Evolutionary conservation across 2,329 filamentous ascomycete species (phyloP).

Genomic region (Microdochium paspali): DNA sequence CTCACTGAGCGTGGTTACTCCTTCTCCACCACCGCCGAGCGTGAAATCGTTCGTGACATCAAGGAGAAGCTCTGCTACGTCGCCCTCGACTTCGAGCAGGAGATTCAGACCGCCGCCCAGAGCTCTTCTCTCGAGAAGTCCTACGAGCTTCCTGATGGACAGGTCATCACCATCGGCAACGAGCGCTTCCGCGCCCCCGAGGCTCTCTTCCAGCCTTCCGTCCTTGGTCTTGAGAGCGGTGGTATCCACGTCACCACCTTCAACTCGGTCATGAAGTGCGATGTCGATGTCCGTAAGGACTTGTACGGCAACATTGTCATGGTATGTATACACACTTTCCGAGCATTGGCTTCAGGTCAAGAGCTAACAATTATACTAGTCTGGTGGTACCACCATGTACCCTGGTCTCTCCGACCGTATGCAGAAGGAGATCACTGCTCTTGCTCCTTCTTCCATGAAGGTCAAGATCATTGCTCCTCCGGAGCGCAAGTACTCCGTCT

Average conservation of each 20-base stretch:
- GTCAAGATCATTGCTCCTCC: conserved; percentile 99
- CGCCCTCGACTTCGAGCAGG: conserved; percentile 99
- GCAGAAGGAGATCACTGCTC: conserved; percentile 99
- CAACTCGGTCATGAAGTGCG: conserved; percentile 99
- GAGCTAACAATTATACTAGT: conserved; percentile 46
- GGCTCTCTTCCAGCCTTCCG: conserved; percentile 98
- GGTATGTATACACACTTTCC: conserved; percentile 51
- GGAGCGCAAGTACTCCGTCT: conserved; percentile 99
- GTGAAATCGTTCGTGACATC: conserved; percentile 99
- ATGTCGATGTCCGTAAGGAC: conserved; percentile 99
- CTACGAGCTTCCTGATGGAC: conserved; percentile 97
- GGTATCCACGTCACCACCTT: conserved; percentile 99
- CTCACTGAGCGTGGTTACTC: conserved; percentile 98
- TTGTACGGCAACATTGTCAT: conserved; percentile 99
- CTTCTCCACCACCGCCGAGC: conserved; percentile 99
- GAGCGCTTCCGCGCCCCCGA: conserved; percentile 99
- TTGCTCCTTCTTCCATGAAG: conserved; percentile 99
- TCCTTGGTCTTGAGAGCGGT: conserved; percentile 95
- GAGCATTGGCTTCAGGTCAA: not conserved
- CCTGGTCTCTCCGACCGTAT: conserved; percentile 99
- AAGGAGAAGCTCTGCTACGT: conserved; percentile 99
- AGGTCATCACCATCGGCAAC: conserved; percentile 99
- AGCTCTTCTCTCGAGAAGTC: conserved; percentile 99
- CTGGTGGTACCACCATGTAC: conserved; percentile 99
- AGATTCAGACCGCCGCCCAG: conserved; percentile 99